These are phyloP conservation scores for Neurospora sublineolata DNA, from an alignment of 495 filamentous ascomycete genomes.

Conservation along the genomic window DNA sequence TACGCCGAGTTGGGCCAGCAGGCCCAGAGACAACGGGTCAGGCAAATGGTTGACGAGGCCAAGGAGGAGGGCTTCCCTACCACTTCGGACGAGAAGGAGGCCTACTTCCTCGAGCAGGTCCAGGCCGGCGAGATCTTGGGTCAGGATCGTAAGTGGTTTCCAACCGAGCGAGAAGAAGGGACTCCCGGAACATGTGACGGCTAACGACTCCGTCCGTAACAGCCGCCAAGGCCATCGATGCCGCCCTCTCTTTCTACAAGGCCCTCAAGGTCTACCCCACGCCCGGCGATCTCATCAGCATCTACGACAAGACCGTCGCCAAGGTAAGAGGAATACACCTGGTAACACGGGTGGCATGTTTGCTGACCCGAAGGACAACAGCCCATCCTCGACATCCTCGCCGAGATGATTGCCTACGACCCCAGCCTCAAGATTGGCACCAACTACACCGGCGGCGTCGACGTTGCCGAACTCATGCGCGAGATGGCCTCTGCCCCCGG, in stretches of 20 bases:
- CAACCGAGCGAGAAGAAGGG: neutral
- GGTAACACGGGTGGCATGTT: neutral
- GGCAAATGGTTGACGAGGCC: constrained; percentile 58
- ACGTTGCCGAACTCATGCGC: constrained; percentile 25
- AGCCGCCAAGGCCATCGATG: constrained; percentile 68
- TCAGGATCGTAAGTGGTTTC: constrained; percentile 29
- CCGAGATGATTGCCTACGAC: constrained; percentile 95
- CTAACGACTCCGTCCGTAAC: constrained; percentile 1
- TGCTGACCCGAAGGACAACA: constrained; percentile 17
- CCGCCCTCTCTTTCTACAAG: constrained; percentile 91
- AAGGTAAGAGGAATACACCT: constrained; percentile 45
- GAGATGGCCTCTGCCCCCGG: constrained; percentile 25
- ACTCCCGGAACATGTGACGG: neutral
- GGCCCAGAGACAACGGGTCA: constrained; percentile 61
- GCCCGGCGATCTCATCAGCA: constrained; percentile 80
- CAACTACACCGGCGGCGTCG: constrained; percentile 28
- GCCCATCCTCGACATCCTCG: constrained; percentile 87
- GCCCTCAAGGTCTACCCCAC: constrained; percentile 96
- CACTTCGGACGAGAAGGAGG: constrained; percentile 73
- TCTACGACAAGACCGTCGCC: constrained; percentile 96
- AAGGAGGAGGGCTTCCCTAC: constrained; percentile 85
- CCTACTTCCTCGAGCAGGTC: constrained; percentile 87
- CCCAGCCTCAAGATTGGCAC: constrained; percentile 52
- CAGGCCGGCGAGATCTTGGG: constrained; percentile 71
- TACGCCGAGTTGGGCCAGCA: constrained; percentile 56